Conservation (phyloP, 78 protist genomes). For the Blattamonas nauphoetae region DNA sequence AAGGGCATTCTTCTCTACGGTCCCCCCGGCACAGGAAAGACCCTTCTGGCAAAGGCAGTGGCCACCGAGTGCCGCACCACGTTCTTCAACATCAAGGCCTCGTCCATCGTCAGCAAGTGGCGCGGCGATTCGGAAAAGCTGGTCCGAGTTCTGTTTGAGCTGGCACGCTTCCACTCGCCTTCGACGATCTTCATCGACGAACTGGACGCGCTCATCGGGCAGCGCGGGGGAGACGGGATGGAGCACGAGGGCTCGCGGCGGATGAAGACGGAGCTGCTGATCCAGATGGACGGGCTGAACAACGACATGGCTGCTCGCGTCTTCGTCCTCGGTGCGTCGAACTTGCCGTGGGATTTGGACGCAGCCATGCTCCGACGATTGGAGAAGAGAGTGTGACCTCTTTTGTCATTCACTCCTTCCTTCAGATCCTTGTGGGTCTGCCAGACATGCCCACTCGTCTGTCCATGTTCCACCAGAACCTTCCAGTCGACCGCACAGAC, state of each 20-base stretch:
- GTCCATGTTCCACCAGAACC: not conserved
- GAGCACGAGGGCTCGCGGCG: constrained; percentile 71
- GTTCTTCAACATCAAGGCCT: constrained; percentile 81
- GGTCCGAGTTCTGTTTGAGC: constrained; percentile 49
- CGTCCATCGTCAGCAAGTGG: constrained; percentile 66
- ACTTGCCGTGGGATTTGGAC: constrained; percentile 70
- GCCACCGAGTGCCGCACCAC: constrained; percentile 84
- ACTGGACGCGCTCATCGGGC: constrained; percentile 56
- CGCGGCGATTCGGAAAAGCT: constrained; percentile 86
- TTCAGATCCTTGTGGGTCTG: constrained; percentile 39
- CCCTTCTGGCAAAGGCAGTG: constrained; percentile 74
- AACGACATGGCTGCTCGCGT: not conserved
- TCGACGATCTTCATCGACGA: constrained; percentile 73
- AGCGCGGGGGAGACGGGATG: constrained; percentile 25
- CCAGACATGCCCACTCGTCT: constrained; percentile 23
- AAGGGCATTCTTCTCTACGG: constrained; percentile 66
- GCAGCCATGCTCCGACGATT: constrained; percentile 41
- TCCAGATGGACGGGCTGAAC: constrained; percentile 55
- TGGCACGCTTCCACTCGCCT: constrained; percentile 55
- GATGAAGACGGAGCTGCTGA: constrained; percentile 69
- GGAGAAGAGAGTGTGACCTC: constrained; percentile 9
- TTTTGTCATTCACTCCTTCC: not conserved
- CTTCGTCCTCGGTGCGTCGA: constrained; percentile 56
- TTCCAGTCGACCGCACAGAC: not conserved
- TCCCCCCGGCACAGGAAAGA: constrained; percentile 43